Percentiles rank a stretch among this genome's conserved stretches.
Conservation (phyloP, 768 basidiomycete genomes). For the Lactifluus pinguis region DNA sequence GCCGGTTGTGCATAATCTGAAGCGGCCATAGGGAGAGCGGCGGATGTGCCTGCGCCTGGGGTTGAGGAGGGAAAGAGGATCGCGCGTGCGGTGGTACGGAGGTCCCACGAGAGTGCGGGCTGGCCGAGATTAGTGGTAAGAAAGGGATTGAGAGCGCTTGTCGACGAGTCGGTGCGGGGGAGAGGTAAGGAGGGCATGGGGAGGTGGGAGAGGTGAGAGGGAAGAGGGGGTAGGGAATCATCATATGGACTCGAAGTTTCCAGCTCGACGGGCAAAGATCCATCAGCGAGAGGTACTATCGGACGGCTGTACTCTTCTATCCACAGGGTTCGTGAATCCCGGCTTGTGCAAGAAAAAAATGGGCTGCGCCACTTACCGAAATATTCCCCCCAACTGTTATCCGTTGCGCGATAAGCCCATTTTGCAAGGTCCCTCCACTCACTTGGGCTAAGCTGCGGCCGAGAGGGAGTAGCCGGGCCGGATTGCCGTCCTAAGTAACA, state of each 20-base stretch:
- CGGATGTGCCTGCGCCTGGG: constrained; percentile 29
- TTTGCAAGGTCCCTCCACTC: constrained; percentile 52
- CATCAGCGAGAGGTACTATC: not conserved
- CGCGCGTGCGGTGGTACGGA: constrained; percentile 25
- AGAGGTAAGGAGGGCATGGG: constrained; percentile 22
- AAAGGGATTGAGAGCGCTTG: constrained; percentile 49
- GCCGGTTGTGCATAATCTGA: constrained; percentile 44
- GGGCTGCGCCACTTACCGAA: not conserved
- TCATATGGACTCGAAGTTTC: constrained; percentile 16
- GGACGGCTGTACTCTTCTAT: not conserved
- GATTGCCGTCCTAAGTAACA: constrained; percentile 1
- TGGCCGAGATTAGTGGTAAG: constrained; percentile 38
- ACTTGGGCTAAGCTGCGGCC: constrained; percentile 21
- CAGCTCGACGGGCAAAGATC: not conserved
- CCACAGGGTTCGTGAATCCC: not conserved
- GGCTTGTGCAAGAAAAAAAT: not conserved
- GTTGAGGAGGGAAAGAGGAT: constrained; percentile 21
- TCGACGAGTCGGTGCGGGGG: constrained; percentile 32
- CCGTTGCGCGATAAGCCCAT: constrained; percentile 40
- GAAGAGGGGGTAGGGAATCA: constrained; percentile 41
- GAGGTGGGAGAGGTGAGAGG: constrained; percentile 28
- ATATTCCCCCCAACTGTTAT: constrained; percentile 27
- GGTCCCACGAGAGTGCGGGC: constrained; percentile 41
- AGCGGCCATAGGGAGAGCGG: constrained; percentile 18
- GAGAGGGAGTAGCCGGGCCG: constrained; percentile 5